A percentile compares a stretch with the other conserved stretches of the same genome.
These are phyloP conservation scores for Aegilops tauschii DNA, from an alignment of 176 grass and related monocot species.

Conservation along the genomic window DNA sequence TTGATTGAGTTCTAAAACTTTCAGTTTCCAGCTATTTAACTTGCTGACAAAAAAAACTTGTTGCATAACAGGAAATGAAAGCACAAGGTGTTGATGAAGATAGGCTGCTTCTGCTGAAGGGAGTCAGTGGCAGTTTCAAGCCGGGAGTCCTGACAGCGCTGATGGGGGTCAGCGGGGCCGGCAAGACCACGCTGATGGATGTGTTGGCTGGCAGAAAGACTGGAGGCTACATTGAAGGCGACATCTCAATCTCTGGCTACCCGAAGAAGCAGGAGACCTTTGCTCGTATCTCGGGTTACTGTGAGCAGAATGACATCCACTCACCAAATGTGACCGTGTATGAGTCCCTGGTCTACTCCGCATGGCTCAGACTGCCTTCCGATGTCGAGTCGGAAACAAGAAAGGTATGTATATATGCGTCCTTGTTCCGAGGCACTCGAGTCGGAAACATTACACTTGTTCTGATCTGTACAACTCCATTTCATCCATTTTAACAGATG, in stretches of 20 bases:
- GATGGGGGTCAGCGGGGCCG: constrained; percentile 63
- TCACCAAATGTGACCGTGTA: constrained; percentile 62
- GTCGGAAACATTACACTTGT: background rate
- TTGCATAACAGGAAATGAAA: constrained; percentile 63
- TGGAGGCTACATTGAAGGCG: constrained; percentile 56
- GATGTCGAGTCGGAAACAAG: constrained; percentile 57
- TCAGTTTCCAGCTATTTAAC: background rate
- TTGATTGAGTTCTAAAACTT: background rate
- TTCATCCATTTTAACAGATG: constrained; percentile 35
- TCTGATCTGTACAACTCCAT: constrained; percentile 2
- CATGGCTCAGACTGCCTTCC: constrained; percentile 46
- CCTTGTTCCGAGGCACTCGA: background rate
- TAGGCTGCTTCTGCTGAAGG: constrained; percentile 50
- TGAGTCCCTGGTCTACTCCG: constrained; percentile 55
- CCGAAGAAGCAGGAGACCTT: constrained; percentile 70
- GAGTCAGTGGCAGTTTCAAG: constrained; percentile 54
- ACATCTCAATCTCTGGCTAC: constrained; percentile 61
- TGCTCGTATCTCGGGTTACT: constrained; percentile 58
- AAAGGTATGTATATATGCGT: constrained; percentile 34
- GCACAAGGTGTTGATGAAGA: constrained; percentile 61
- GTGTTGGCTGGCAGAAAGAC: constrained; percentile 64
- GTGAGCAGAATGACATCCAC: constrained; percentile 74
- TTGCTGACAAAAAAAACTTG: background rate
- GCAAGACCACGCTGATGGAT: constrained; percentile 71
- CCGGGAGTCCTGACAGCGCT: constrained; percentile 56